Conservation (phyloP, 2,329 filamentous ascomycete genomes). For the Aureobasidium sp. region DNA sequence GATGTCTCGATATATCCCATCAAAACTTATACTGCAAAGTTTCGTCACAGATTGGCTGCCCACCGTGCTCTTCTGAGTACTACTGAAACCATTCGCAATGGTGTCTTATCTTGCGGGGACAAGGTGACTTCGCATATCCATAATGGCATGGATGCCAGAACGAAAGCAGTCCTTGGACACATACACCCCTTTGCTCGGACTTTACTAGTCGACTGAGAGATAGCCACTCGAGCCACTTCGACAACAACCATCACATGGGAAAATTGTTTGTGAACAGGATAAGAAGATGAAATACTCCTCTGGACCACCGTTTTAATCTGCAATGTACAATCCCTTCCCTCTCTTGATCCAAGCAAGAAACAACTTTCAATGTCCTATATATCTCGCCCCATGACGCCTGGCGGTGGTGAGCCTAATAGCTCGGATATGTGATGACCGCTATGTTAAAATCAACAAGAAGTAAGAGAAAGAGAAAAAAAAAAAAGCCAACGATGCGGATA, state of each 20-base stretch:
- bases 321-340: not conserved
- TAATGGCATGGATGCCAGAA: no score
- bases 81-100: no score
- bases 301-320: not conserved
- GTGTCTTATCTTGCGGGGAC: no score
- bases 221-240: no score
- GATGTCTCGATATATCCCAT: not conserved
- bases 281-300: not conserved
- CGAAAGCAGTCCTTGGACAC: no score
- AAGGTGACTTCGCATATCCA: no score
- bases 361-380: not conserved
- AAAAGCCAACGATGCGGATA: not conserved
- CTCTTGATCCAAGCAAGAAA: not conserved
- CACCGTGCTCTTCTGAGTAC: no score
- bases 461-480: not conserved
- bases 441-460: not conserved
- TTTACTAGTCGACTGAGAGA: no score
- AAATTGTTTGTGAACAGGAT: not conserved
- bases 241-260: not conserved
- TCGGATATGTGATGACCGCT: slow-evolving; percentile 12
- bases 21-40: not conserved
- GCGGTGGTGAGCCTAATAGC: slow-evolving; percentile 9
- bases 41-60: not conserved
- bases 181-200: no score
- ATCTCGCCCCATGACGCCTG: not conserved